These are phyloP conservation scores for Nannizziopsis arthrosporioides DNA, from an alignment of 2,329 filamentous ascomycete species.

Conservation along the genomic window DNA sequence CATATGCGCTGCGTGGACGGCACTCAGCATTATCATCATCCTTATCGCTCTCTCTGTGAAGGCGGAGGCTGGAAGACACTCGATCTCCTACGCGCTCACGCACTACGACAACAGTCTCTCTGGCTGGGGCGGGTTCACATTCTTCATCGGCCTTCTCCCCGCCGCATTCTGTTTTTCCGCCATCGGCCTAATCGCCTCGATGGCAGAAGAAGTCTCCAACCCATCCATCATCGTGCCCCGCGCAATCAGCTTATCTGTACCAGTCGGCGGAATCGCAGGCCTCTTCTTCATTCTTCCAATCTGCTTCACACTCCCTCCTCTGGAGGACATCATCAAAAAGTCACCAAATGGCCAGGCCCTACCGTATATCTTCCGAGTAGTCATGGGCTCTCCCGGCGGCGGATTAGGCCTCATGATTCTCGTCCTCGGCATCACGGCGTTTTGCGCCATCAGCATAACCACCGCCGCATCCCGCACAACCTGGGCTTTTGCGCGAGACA, in stretches of 20 bases:
- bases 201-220: conserved; percentile 49
- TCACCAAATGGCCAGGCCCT: conserved; percentile 40
- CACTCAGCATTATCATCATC: conserved; percentile 45
- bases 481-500: conserved; percentile 38
- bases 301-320: conserved; percentile 13
- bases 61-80: conserved; percentile 44
- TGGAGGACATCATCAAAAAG: conserved; percentile 27
- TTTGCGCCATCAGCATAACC: conserved; percentile 45
- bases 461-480: conserved; percentile 39
- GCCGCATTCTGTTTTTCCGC: conserved; percentile 49
- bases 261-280: conserved; percentile 43
- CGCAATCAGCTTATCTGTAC: conserved; percentile 30
- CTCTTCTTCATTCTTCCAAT: conserved; percentile 30
- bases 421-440: conserved; percentile 35
- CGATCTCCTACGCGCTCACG: conserved; percentile 31
- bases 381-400: conserved; percentile 9
- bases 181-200: conserved; percentile 51
- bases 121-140: conserved; percentile 43
- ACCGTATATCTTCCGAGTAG: conserved; percentile 37
- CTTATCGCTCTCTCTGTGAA: conserved; percentile 46
- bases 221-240: conserved; percentile 43
- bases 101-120: conserved; percentile 12
- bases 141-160: conserved; percentile 52
- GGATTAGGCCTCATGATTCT: conserved; percentile 32
- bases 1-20: conserved; percentile 39